Base-by-base conservation (phyloP, 495 filamentous ascomycete species). In the Talaromyces stipitatus region DNA sequence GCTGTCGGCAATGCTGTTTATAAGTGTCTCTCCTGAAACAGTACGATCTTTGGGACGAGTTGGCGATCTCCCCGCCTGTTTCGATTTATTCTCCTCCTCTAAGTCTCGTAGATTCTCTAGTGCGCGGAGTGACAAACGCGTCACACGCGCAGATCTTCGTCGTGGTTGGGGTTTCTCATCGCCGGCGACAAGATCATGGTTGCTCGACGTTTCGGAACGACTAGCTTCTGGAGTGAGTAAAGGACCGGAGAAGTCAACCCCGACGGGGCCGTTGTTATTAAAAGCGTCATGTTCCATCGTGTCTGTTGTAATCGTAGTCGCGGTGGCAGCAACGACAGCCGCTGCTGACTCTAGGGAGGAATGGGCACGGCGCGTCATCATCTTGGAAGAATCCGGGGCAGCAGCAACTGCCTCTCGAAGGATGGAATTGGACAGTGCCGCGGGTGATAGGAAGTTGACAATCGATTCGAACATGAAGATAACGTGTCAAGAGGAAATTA, bases 151-250 rank as follows among this genome's bases (percentile, higher is more conserved):
- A 65, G 74, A 76, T 38, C 67, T 68, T 29, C 69, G 69, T 52
- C 71, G 71, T 45, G 64, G 28, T 10, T 64, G 61, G 23, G 69
- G 61, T 59, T 73, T 75, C 58, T 78, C 74, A 20, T 77, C 74
- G 16, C 61, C 59, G 22, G 64, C 71, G 27, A 41, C 32, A 65
- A 73, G 69, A 61, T 75, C 74, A 64, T 73, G 73, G 61, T 76
- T 78, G 65, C 74, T 78, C 3, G 74, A 78, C 1, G 74, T 78
- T 56, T 78, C 74, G n/a, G 74, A 78, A 55, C 74, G 73, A 58
- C 74, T 76, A 41, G 72, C 71, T 54, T 78, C 74, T 32, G 74
- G 74, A 3, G 74, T 78, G 20, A 78, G 65, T 14, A 78, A 69
- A 58, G 76, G 73, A 64, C 72, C 74, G 16, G 74, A 64, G 32